A percentile compares a stretch with the other conserved stretches of the same genome.
Evolutionary conservation across 805 yeast genomes (phyloP).

Genomic region (Suhomyces faveliae): DNA sequence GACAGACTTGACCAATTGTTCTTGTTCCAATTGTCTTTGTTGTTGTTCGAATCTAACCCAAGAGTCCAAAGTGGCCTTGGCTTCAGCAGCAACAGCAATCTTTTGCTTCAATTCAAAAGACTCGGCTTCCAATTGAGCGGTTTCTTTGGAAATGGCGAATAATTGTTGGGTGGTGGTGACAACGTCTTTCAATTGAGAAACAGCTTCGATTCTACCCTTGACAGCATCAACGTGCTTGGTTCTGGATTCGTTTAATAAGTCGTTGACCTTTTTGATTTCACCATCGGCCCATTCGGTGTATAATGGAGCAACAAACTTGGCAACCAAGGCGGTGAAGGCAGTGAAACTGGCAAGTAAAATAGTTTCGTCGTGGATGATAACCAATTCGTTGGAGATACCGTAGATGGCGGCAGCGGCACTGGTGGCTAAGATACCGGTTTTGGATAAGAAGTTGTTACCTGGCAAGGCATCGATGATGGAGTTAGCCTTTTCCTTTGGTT

Average conservation of each 20-base stretch:
- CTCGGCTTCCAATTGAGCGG: conserved; percentile 93
- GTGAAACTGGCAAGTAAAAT: conserved; percentile 77
- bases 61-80: conserved; percentile 92
- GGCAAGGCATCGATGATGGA: conserved; percentile 91
- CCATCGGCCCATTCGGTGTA: conserved; percentile 93
- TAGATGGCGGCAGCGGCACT: conserved; percentile 91
- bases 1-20: conserved; percentile 82
- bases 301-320: conserved; percentile 89
- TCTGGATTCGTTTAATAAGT: conserved; percentile 83
- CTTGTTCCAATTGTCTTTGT: conserved; percentile 94
- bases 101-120: conserved; percentile 90
- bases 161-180: conserved; percentile 87
- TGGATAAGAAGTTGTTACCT: conserved; percentile 81
- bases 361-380: conserved; percentile 93
- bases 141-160: conserved; percentile 93
- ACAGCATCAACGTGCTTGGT: conserved; percentile 89
- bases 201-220: conserved; percentile 85
- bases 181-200: conserved; percentile 86
- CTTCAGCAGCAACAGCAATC: conserved; percentile 83
- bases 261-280: conserved; percentile 77
- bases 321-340: conserved; percentile 69
- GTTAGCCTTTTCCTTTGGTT: conserved; percentile 88
- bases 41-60: conserved; percentile 99
- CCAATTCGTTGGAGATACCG: conserved; percentile 90
- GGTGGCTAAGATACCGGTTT: conserved; percentile 94